A percentile compares a stretch with the other conserved stretches of the same genome.
Evolutionary conservation across 495 filamentous ascomycete genomes (phyloP).

Genomic region (Penicillium goetzii): DNA sequence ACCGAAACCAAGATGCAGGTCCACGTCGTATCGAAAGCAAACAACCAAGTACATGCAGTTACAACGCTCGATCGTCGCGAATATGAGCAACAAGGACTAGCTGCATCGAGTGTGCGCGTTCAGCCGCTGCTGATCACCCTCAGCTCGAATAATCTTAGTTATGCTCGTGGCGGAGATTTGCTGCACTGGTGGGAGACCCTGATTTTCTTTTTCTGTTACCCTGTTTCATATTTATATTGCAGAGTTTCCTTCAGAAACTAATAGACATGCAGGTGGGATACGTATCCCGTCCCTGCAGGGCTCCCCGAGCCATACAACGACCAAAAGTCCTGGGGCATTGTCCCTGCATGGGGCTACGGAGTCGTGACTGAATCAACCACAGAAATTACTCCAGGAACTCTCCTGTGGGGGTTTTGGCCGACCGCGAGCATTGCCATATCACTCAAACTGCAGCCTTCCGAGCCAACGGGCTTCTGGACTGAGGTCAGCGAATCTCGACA

Average conservation of each 20-base stretch:
- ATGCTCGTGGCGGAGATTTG: not conserved
- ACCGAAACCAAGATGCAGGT: not conserved
- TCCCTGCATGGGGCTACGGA: not conserved
- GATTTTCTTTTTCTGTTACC: not conserved
- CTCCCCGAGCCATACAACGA: not conserved
- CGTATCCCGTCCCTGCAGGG: not conserved
- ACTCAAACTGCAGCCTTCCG: not conserved
- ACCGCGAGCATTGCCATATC: not conserved
- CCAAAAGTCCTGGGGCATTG: not conserved
- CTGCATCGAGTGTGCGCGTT: not conserved
- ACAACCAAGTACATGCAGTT: not conserved
- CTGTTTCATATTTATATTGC: no score
- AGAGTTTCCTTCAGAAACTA: not conserved
- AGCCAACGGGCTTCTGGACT: not conserved
- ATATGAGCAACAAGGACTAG: not conserved
- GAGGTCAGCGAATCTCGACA: not conserved
- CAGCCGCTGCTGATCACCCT: not conserved
- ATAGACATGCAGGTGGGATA: not conserved
- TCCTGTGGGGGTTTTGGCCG: not conserved
- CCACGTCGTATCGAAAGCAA: not conserved
- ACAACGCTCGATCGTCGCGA: not conserved
- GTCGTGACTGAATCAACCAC: slow-evolving; percentile 1
- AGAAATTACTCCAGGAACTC: not conserved
- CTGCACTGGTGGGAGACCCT: not conserved
- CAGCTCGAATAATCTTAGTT: not conserved